Evolutionary conservation across 768 basidiomycete genomes (phyloP).

Genomic region (Phanerodontia chrysosporium): DNA sequence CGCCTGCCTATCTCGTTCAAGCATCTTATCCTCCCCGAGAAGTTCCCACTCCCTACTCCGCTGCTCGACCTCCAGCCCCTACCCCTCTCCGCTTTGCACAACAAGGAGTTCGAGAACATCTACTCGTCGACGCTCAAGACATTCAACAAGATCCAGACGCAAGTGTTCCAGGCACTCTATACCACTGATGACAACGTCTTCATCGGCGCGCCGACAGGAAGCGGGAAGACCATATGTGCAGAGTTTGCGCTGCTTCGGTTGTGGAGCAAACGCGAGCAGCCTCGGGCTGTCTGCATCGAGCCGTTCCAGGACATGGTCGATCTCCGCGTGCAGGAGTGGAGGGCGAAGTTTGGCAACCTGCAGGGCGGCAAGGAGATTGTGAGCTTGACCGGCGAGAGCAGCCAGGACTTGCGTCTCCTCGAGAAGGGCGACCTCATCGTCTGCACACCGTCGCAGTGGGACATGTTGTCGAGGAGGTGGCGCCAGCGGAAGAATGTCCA

Average conservation of each 20-base stretch:
- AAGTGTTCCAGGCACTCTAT: slow-evolving; percentile 97
- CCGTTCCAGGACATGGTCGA: slow-evolving; percentile 99
- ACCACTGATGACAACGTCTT: slow-evolving; percentile 96
- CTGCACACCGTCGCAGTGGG: slow-evolving; percentile 97
- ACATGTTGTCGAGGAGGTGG: slow-evolving; percentile 91
- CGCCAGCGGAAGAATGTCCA: slow-evolving; percentile 96
- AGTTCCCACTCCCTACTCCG: slow-evolving; percentile 89
- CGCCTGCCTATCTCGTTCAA: slow-evolving; percentile 95
- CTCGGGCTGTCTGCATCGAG: slow-evolving; percentile 89
- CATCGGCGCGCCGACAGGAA: slow-evolving; percentile 94
- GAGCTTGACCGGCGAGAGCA: slow-evolving; percentile 90
- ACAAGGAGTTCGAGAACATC: slow-evolving; percentile 85
- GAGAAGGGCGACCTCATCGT: slow-evolving; percentile 92
- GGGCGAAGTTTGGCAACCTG: slow-evolving; percentile 70
- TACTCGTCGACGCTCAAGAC: slow-evolving; percentile 76
- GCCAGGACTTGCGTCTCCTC: slow-evolving; percentile 82
- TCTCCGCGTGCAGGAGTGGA: slow-evolving; percentile 85
- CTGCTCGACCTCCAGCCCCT: slow-evolving; percentile 90
- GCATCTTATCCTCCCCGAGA: slow-evolving; percentile 94
- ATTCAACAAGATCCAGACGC: slow-evolving; percentile 99
- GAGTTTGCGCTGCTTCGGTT: slow-evolving; percentile 94
- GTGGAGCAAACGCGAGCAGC: slow-evolving; percentile 83
- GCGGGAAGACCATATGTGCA: slow-evolving; percentile 95
- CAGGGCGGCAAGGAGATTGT: slow-evolving; percentile 95
- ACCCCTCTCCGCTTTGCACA: slow-evolving; percentile 87